Base-by-base conservation (phyloP, 441 rosid genomes). In the Hura crepitans region DNA sequence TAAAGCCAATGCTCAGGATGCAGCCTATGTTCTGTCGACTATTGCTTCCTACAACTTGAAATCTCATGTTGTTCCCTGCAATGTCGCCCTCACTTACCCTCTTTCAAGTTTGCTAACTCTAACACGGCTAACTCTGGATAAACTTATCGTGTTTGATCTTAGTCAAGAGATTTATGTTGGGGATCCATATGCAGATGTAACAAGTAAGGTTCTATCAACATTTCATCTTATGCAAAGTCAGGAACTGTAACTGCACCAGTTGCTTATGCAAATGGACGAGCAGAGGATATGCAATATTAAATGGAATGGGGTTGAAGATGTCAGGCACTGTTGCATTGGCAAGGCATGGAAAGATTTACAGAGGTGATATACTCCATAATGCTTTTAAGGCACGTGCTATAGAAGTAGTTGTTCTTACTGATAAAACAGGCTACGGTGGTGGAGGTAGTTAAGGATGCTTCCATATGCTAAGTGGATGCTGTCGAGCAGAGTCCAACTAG, bases 401-500 rank as follows among this genome's bases (percentile, higher is more conserved):
- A 2, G 92, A 90, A 6, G 87, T 74, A 11, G 74, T 93, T 70
- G 77, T 87, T 59, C 87, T 79, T 43, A 82, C 96, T 0, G 96
- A 91, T 43, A 85, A 84, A 83, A 89, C 87, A 74, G 94, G 91
- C 65, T 91, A 81, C 54, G 89, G 39, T 0, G 39, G 86, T 0
- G 85, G 85, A 5, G 83, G 81, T 3, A 77, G 78, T 2, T 83
- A 74, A 13, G 78, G 65, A 76, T 86, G 91, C 88, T 91, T 79
- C 97, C 94, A 0, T 84, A 75, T 12, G 78, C 77, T 6, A 86
- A 66, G 65, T 85, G 86, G 97, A 84, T 91, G 91, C 96, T 96
- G 0, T 96, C 97, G 8, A 89, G 84, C 55, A 94, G 96, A 4
- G 98, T 89, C 42, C 97, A 89, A 69, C 89, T 91, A 47, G 98